Evolutionary conservation across 192 early-diverging fungal genomes (phyloP).

Genomic region (Umbelopsis ramanniana): DNA sequence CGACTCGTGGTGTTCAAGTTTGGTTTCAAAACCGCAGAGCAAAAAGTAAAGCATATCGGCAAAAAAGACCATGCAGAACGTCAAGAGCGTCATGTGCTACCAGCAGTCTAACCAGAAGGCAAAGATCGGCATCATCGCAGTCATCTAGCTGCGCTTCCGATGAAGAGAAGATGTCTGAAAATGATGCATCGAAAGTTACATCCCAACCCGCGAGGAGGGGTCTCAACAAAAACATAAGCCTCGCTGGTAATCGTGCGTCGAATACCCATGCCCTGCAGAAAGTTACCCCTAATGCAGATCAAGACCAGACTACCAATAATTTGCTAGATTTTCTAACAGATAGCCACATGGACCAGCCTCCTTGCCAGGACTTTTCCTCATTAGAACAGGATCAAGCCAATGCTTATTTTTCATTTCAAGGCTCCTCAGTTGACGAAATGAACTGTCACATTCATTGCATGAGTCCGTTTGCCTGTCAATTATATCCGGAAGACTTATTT

Average conservation of each 20-base stretch:
- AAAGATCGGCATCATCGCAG: background rate
- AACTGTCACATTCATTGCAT: background rate
- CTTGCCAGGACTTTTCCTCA: background rate
- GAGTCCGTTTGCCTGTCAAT: background rate
- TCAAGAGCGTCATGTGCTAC: background rate
- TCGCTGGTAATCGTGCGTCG: background rate
- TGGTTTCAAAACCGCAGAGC: conserved; percentile 21
- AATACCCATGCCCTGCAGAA: background rate
- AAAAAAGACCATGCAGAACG: background rate
- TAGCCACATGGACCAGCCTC: background rate
- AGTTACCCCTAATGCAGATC: background rate
- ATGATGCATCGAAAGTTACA: background rate
- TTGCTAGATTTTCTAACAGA: background rate
- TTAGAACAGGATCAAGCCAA: background rate
- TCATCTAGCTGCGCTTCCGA: background rate
- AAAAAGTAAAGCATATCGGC: background rate
- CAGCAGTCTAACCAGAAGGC: background rate
- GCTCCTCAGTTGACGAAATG: background rate
- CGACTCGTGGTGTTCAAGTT: conserved; percentile 9
- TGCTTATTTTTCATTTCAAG: background rate
- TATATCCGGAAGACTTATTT: background rate
- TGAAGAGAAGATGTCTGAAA: background rate
- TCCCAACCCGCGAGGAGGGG: background rate
- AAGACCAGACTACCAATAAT: background rate
- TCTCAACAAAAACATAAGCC: background rate